Base-by-base conservation (phyloP, 148 eudicot genomes). In the Pharnaceum exiguum region DNA sequence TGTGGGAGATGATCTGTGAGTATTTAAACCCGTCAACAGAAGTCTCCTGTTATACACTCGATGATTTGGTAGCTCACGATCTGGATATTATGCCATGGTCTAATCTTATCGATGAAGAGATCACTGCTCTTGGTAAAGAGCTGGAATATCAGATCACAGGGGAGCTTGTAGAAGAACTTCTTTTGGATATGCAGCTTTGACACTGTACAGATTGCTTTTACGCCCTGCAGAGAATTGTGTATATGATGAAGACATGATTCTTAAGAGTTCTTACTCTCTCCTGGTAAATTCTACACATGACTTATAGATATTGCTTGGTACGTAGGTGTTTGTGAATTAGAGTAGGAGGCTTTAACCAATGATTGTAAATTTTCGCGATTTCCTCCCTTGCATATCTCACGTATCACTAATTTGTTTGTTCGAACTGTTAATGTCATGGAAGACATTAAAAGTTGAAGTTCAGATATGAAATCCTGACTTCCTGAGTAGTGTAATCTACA, bases 1-100 rank as follows among this genome's bases (percentile, higher is more conserved):
- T 78, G 32, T 93, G 94, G 96, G 76, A 73, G 32, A 71, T 77
- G 62, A 59, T 88, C 46, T 51, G 74, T 6, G 77, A 56, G 21
- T 66, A 79, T 58, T 37, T 79, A 29, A 59, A 82, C 70, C 88
- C 95, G 32, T 62, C 69, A 22, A 40, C 48, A 24, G 87, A 83
- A 23, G 55, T 52, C 22, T 57, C 40, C 7, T 65, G 5, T n/a
- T 72, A 74, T 55, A 59, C 86, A 13, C 75, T 83, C 11, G 90
- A 88, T 17, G 72, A 56, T 46, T 70, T 83, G 82, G 70, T 88
- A 39, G 82, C 83, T 54, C 67, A 79, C 46, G 90, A 93, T 69
- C 64, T 88, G 39, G 26, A 66, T 19, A 59, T 65, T 4, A 56
- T 50, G 44, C 83, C 86, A 2, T 93, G 98, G 98, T 69, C 68